Evolutionary conservation across 2,329 filamentous ascomycete genomes (phyloP).

Genomic region (Cladosporium sp.): DNA sequence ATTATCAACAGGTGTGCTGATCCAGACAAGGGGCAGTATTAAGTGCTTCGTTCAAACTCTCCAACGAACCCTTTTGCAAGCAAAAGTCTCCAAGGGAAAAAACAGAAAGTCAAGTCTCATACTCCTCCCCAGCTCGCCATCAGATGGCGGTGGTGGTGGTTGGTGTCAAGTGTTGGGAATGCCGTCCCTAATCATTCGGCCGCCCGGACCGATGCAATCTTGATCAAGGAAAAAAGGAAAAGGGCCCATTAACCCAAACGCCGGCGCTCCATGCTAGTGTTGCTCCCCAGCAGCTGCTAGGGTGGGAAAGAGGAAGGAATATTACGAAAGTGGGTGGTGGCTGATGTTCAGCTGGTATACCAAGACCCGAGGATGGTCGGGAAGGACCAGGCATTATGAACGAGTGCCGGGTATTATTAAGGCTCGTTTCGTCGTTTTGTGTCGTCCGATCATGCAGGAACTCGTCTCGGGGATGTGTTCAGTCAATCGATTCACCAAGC

Average conservation of each 20-base stretch:
- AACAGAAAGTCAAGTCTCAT: conserved; percentile 6
- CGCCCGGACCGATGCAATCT: neutral
- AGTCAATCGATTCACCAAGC: neutral
- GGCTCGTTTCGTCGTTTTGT: conserved; percentile 8
- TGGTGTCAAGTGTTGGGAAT: neutral
- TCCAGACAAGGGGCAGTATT: conserved; percentile 4
- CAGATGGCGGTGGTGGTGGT: neutral
- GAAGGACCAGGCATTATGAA: neutral
- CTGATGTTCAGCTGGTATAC: conserved; percentile 1
- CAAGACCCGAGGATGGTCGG: neutral
- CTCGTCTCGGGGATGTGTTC: neutral
- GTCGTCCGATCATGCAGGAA: neutral
- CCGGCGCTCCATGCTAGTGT: conserved; percentile 1
- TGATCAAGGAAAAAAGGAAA: neutral
- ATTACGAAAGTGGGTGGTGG: conserved; percentile 8
- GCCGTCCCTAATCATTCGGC: neutral
- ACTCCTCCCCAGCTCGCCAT: neutral
- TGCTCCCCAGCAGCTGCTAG: neutral
- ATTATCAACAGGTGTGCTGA: neutral
- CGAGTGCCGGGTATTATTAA: conserved; percentile 10
- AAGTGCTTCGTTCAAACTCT: neutral
- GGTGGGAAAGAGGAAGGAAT: neutral
- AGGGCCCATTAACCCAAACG: neutral
- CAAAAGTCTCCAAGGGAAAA: neutral
- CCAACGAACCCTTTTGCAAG: neutral